Base-by-base conservation (phyloP, 2,329 filamentous ascomycete genomes). In the Fusarium falciforme region DNA sequence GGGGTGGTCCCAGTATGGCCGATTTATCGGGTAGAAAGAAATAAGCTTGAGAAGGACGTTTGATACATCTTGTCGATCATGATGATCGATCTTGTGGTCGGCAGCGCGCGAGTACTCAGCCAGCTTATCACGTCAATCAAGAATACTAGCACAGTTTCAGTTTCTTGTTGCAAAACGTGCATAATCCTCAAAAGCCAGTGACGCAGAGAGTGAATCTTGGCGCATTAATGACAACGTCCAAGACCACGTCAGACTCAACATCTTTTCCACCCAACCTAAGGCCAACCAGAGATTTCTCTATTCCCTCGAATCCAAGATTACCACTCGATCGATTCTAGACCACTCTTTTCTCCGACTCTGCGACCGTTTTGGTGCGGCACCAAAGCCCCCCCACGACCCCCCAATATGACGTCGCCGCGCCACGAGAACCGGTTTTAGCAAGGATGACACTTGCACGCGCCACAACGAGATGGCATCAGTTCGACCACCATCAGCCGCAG, bases 1-100 rank as follows among this genome's bases (percentile, higher is more conserved):
- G 25, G 81, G 84, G 57, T 88, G 88, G 66, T 22, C 29, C 0
- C 66, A 17, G 9, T 72, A 71, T 31, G 76, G 54, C 0, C 52
- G 27, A 11, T 78, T 68, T 4, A 71, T 78, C 31, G 76, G 76
- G 3, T 78, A 71, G 25, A 20, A n/a, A n/a, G 22, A 14, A 17
- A 59, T 59, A 36, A 25, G 31, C 20, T 17, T 22, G 33, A 58
- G 9, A 8, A 36, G 22, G 10, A 25, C 20, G 33, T 58, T 58
- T 58, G 14, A 58, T 36, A 33, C 20, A 67, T 65, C 65, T 22
- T 49, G 29, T 27, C 27, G 60, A 60, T 60, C 33, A 64, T 31
- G 17, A 16, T 40, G 65, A 38, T 36, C 61, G 29, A 61, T 61
- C 59, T 22, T 61, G 9, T 47, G 25, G 3, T 47, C 5, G 2